Base-by-base conservation (phyloP, 345 rosid genomes). In the Hibiscus mutabilis region DNA sequence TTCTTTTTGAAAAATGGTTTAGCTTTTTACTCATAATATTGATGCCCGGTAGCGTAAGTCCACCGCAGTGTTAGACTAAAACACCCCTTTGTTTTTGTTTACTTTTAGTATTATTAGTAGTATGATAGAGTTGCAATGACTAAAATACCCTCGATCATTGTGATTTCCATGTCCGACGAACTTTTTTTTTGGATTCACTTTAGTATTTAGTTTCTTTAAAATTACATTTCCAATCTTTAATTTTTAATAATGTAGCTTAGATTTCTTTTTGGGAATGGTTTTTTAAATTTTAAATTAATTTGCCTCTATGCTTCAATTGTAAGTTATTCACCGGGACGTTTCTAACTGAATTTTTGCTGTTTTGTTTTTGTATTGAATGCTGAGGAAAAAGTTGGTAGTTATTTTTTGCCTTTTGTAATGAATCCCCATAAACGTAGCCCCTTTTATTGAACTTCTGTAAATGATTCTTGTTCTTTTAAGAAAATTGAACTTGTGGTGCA, bases 21-120 rank as follows among this genome's bases (percentile, higher is more conserved):
- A 24, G 42, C 35, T 47, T 58, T 67, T 69, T 24, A 13, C 49
- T 18, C 13, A 46, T 55, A 19, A 42, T 51, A 64, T 69, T 66
- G 74, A 60, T 58, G 58, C 66, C 6, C 12, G 53, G 42, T 79
- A 27, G 80, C 80, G 82, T 74, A 68, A 70, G 60, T 61, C 76
- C 73, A 42, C 85, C 66, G 85, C 85, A 42, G 52, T 46, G 22
- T 60, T 76, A 29, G 66, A 69, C 76, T 8, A 64, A 47, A 74
- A 73, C 65, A n/a, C 57, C 80, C 82, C 81, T 74, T 31, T 7
- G 47, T 8, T 15, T 64, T 65, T 21, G 21, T 29, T 42, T 56
- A 21, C 21, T 29, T 27, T 60, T 2, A 16, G 46, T 40, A n/a
- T 59, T 8, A 19, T 19, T n/a, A 8, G 59, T 29, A n/a, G 4